Conservation (phyloP, 2,329 filamentous ascomycete genomes). For the Trematosphaeria pertusa region DNA sequence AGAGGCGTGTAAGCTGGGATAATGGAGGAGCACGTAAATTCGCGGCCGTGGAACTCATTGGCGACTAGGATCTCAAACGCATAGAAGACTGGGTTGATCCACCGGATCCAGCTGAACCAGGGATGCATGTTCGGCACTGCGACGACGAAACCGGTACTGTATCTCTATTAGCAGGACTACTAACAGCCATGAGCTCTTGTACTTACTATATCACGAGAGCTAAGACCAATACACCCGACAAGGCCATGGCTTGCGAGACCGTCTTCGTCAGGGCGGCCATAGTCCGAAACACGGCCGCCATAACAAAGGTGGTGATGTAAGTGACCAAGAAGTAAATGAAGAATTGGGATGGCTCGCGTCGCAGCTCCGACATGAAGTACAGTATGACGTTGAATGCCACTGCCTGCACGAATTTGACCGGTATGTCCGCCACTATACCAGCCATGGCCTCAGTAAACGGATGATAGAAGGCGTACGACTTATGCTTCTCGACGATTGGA, state of each 20-base stretch:
- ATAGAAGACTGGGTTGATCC: conserved; percentile 76
- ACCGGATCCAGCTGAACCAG: conserved; percentile 63
- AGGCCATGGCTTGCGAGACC: conserved; percentile 62
- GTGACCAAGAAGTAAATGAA: conserved; percentile 78
- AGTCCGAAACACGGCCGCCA: conserved; percentile 84
- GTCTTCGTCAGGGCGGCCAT: conserved; percentile 78
- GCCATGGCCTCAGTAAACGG: conserved; percentile 83
- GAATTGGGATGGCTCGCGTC: conserved; percentile 74
- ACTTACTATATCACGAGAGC: conserved; percentile 63
- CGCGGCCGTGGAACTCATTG: conserved; percentile 66
- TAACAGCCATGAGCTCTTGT: not conserved
- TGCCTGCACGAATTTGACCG: conserved; percentile 75
- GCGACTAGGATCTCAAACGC: conserved; percentile 80
- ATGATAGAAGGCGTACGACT: conserved; percentile 85
- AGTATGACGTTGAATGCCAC: conserved; percentile 78
- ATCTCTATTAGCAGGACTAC: not conserved
- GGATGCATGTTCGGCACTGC: conserved; percentile 64
- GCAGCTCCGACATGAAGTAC: conserved; percentile 85
- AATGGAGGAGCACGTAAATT: conserved; percentile 44
- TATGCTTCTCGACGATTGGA: conserved; percentile 89
- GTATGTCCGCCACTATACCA: conserved; percentile 83
- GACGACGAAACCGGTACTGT: conserved; percentile 70
- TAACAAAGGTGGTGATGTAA: conserved; percentile 64
- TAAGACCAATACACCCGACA: conserved; percentile 64
- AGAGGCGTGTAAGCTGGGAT: conserved; percentile 46